A percentile compares a stretch with the other conserved stretches of the same genome.
These are phyloP conservation scores for Fistulinella staudtii DNA, from an alignment of 1,284 basidiomycete genomes.

Conservation along the genomic window DNA sequence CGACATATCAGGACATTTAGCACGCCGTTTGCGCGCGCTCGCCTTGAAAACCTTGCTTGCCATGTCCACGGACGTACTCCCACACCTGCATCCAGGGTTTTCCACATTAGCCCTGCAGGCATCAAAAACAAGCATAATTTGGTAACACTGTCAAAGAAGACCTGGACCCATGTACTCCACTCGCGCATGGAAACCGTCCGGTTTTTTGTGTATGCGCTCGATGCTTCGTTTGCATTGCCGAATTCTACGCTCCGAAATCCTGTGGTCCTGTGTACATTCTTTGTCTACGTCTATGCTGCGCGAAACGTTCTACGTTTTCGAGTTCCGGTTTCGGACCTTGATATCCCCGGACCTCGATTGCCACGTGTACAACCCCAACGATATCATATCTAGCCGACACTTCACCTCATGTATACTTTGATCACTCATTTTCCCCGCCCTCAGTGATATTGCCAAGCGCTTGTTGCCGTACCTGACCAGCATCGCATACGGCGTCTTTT, in stretches of 20 bases:
- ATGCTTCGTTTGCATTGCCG: constrained; percentile 1
- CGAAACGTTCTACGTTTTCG: neutral
- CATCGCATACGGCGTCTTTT: constrained; percentile 12
- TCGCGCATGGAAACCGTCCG: constrained; percentile 23
- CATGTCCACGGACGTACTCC: constrained; percentile 11
- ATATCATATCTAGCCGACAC: constrained; percentile 28
- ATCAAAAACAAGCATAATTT: constrained; percentile 15
- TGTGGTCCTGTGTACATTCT: constrained; percentile 14
- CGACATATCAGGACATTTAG: constrained; percentile 15
- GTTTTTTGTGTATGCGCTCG: constrained; percentile 14
- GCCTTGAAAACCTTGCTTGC: constrained; percentile 10
- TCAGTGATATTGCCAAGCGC: too few species aligned
- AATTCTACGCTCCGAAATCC: constrained; percentile 12
- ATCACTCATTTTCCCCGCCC: constrained; percentile 11
- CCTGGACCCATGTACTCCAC: constrained; percentile 30
- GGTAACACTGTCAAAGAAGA: constrained; percentile 23
- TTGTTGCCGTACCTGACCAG: constrained; percentile 27
- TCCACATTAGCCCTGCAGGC: constrained; percentile 18
- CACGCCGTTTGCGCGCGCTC: constrained; percentile 30
- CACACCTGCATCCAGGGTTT: constrained; percentile 22
- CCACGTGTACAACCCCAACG: constrained; percentile 9
- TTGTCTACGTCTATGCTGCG: constrained; percentile 2
- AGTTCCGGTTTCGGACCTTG: constrained; percentile 27
- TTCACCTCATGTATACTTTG: constrained; percentile 6
- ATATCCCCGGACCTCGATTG: constrained; percentile 13